These are phyloP conservation scores for Russula foetens DNA, from an alignment of 768 basidiomycete species.

Conservation along the genomic window DNA sequence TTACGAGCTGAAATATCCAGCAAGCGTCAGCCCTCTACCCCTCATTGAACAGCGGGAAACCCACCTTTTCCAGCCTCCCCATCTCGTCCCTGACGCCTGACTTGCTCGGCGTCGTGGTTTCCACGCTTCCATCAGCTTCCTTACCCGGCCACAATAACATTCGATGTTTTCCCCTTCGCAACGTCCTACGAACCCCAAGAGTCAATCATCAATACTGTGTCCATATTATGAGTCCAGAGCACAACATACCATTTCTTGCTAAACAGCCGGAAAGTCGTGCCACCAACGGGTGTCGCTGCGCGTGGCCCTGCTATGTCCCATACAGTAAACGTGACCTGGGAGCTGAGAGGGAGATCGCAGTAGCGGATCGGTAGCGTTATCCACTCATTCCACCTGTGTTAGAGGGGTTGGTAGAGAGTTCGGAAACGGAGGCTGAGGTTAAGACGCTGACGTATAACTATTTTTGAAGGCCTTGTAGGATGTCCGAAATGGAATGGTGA, in stretches of 20 bases:
- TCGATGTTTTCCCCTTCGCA: conserved; percentile 88
- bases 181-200: conserved; percentile 46
- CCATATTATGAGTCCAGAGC: not conserved
- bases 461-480: conserved; percentile 89
- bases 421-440: not conserved
- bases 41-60: conserved; percentile 5
- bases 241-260: conserved; percentile 78
- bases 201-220: not conserved
- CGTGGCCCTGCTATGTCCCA: conserved; percentile 91
- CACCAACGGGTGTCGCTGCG: conserved; percentile 76
- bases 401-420: not conserved
- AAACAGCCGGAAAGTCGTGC: conserved; percentile 84
- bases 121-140: conserved; percentile 79
- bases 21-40: not conserved
- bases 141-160: conserved; percentile 73
- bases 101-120: conserved; percentile 86
- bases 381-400: conserved; percentile 90
- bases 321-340: conserved; percentile 89
- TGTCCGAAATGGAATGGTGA: conserved; percentile 88
- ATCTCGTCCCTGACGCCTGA: conserved; percentile 78
- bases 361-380: conserved; percentile 88
- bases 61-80: conserved; percentile 88
- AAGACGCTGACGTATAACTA: conserved; percentile 52
- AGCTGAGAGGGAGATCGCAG: conserved; percentile 82
- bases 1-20: conserved; percentile 52